These are phyloP conservation scores for Actinidia polygama DNA, from an alignment of 179 eudicot genomes.

Conservation along the genomic window DNA sequence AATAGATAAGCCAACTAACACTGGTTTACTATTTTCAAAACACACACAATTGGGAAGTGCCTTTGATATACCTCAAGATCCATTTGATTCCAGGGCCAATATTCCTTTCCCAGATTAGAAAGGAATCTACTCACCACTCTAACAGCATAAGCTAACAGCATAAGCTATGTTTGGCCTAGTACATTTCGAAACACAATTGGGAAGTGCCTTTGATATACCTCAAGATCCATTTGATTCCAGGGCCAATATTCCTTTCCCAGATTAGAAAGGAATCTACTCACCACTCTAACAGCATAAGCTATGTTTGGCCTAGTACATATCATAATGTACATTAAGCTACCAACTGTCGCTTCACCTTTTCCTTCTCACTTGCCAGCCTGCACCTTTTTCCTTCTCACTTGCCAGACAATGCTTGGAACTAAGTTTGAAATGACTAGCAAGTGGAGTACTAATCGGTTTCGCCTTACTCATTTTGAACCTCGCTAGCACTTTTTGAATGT, in stretches of 20 bases:
- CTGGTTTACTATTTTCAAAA: neutral
- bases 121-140: too few relatives aligned
- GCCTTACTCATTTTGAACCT: neutral
- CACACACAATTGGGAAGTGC: neutral
- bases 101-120: too few relatives aligned
- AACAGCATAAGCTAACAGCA: too few relatives aligned
- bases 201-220: neutral
- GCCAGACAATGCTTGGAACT: neutral
- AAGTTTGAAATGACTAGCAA: neutral
- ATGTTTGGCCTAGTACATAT: neutral
- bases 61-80: neutral
- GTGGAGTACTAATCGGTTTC: neutral
- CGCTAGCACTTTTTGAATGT: neutral
- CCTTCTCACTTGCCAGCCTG: too few relatives aligned
- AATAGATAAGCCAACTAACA: too few relatives aligned
- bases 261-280: too few relatives aligned
- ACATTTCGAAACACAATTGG: neutral
- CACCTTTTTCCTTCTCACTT: neutral
- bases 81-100: neutral
- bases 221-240: neutral
- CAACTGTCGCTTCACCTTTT: too few relatives aligned
- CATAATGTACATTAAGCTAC: too few relatives aligned
- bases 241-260: neutral
- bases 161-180: neutral
- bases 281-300: neutral